phyloP scores from a whole-genome alignment of 352 stramenopile genomes.

The Pythium scleroteichum region DNA sequence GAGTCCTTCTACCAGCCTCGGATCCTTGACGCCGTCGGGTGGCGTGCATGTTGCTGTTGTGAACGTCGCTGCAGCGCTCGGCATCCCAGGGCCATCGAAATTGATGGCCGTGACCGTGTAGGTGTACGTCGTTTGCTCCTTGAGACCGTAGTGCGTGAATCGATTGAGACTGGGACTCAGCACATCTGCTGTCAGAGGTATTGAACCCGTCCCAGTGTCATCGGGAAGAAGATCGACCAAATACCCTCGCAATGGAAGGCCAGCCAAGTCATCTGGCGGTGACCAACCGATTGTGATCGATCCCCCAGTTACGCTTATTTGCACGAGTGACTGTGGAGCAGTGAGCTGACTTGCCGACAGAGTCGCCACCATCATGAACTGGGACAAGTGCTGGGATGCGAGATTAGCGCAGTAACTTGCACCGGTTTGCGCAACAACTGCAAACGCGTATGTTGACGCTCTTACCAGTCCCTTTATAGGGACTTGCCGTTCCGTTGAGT shows the following conservation, averaged over 20 bases:
- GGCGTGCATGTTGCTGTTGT: conserved; percentile 25
- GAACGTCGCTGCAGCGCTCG: conserved; percentile 26
- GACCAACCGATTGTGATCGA: conserved; percentile 48
- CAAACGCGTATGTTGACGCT: conserved; percentile 41
- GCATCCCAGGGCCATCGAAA: conserved; percentile 38
- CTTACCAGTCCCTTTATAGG: conserved; percentile 34
- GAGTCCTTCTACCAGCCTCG: conserved; percentile 4
- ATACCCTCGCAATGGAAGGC: conserved; percentile 43
- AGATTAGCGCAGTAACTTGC: conserved; percentile 51
- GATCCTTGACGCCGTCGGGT: conserved; percentile 29
- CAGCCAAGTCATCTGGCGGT: conserved; percentile 49
- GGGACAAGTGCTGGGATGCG: conserved; percentile 23
- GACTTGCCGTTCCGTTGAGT: conserved; percentile 31
- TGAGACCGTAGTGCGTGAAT: conserved; percentile 47
- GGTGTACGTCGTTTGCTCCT: conserved; percentile 41
- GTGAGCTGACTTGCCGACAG: conserved; percentile 35
- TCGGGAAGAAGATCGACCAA: conserved; percentile 28
- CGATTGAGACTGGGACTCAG: conserved; percentile 15
- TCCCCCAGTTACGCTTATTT: conserved; percentile 38
- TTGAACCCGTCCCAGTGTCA: background rate
- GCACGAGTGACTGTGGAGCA: conserved; percentile 26
- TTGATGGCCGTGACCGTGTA: conserved; percentile 53
- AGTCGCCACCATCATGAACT: conserved; percentile 36
- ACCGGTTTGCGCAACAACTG: conserved; percentile 44
- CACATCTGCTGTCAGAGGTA: conserved; percentile 3